Base-by-base conservation (phyloP, 179 eudicot species). In the Spergularia azorica region DNA sequence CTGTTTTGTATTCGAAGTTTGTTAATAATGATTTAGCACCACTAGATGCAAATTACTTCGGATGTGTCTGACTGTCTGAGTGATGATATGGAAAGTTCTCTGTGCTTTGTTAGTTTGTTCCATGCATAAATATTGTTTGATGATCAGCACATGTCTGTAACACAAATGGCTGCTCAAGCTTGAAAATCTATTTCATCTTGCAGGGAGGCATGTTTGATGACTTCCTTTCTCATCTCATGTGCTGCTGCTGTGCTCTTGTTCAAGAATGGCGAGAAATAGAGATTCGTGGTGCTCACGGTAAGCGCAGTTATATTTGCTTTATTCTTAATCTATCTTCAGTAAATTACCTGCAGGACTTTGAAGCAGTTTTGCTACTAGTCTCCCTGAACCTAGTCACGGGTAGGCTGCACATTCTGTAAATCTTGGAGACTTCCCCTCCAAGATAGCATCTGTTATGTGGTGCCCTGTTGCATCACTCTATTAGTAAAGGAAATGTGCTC, bases 211-310 rank as follows among this genome's bases (percentile, higher is more conserved):
- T 80, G 59, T 80, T 88, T 61, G 98, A 93, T 65, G 98, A 95
- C 78, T 95, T 93, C 75, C 95, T 95, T 50, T 93, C 97, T 11
- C 98, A 95, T 84, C 79, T 87, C 9, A 91, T 95, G 98, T 95
- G 98, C 73, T 95, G 97, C 74, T 95, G 98, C 76, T 95, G 98
- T 83, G 97, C 97, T 58, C 97, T 93, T 84, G 98, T 95, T 72
- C 98, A 95, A 93, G 98, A 93, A 86, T 88, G 85, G 87, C 89
- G 98, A 73, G 98, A 95, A 85, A 88, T 93, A 54, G 92, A 95
- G 81, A 86, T 87, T 36, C 93, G 94, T n/a, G 90, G 90, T 67
- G 83, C 79, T 75, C 81, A 86, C 80, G 96, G 97, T 94, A 88
- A 12, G 78, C 11, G 8, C 38, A 11, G 21, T 58, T 18, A 39